phyloP scores from a whole-genome alignment of 78 protist species.

The Dictyostelium purpureum region DNA sequence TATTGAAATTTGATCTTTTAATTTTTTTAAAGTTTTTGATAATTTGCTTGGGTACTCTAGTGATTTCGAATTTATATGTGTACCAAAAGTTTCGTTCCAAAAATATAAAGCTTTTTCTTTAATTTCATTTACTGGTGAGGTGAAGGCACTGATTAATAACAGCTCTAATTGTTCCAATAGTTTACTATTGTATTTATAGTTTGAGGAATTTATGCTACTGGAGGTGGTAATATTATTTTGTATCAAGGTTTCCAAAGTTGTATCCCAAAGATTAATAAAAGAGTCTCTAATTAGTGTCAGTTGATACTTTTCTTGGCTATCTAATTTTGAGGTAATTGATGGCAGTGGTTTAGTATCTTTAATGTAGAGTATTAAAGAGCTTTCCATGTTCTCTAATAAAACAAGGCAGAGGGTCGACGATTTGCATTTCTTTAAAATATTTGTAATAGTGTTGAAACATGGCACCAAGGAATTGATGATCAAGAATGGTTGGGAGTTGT shows the following conservation, averaged over 20 bases:
- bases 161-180: not conserved
- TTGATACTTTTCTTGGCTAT: not conserved
- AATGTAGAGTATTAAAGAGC: not conserved
- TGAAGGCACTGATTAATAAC: not conserved
- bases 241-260: not conserved
- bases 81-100: slow-evolving; percentile 59
- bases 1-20: slow-evolving; percentile 3
- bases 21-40: not conserved
- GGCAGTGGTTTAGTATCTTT: not conserved
- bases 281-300: not conserved
- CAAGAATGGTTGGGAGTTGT: not conserved
- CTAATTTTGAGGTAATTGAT: not conserved
- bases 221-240: not conserved
- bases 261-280: not conserved
- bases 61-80: not conserved
- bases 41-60: not conserved
- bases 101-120: slow-evolving; percentile 5
- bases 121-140: not conserved
- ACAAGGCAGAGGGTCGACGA: not conserved
- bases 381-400: not conserved
- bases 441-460: not conserved
- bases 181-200: not conserved
- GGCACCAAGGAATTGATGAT: not conserved
- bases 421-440: not conserved
- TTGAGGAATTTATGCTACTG: too few relatives aligned